Evolutionary conservation across 352 stramenopile species (phyloP), one percentile per base, ranked within the genome.

Genomic region (Phytophthora pseudosyringae): DNA sequence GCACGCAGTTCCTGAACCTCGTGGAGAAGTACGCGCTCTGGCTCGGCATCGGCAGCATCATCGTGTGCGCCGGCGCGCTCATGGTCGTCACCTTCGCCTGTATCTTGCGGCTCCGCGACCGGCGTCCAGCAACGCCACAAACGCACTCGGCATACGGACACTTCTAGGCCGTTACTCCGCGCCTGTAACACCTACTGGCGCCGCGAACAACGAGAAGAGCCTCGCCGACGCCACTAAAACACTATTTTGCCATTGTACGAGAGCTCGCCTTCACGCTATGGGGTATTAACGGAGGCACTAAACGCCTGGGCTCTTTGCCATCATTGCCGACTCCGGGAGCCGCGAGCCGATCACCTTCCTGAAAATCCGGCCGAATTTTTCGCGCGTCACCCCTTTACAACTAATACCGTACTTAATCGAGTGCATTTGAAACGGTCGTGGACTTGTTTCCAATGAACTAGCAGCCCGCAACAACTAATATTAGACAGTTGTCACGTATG

Each of bases 61-160:
- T 88, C 43, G 60, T 89, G 15, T 73, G 66, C 38, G 53, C 57
- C 5, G 74, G 74, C 2, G 59, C 76, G 6, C 57, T 88, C 21
- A 73, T 88, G 54, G 62, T 86, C 26, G 58, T 88, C 47, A 59
- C 61, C 10, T 85, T 88, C 32, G 67, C 76, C 15, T 89, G 78
- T 53, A 72, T 76, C 46, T 55, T 89, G 59, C 80, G 78, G 29
- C 70, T 35, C 45, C 55, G 57, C n/a, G 49, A 60, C 10, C 54
- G 50, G 5, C 51, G 50, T 18, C 40, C 48, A 33, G 45, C 39
- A 44, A 21, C 60, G 3, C 40, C 36, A 55, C 40, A 49, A 49
- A 59, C 41, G 10, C 43, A 68, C 1, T 51, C 43, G 12, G 53
- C 51, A 45, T 73, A 77, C 39, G 61, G 51, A 29, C 69, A 59